A percentile compares a stretch with the other conserved stretches of the same genome.
phyloP scores from a whole-genome alignment of 2,329 filamentous ascomycete genomes.

The Arthrocladium fulminans region DNA sequence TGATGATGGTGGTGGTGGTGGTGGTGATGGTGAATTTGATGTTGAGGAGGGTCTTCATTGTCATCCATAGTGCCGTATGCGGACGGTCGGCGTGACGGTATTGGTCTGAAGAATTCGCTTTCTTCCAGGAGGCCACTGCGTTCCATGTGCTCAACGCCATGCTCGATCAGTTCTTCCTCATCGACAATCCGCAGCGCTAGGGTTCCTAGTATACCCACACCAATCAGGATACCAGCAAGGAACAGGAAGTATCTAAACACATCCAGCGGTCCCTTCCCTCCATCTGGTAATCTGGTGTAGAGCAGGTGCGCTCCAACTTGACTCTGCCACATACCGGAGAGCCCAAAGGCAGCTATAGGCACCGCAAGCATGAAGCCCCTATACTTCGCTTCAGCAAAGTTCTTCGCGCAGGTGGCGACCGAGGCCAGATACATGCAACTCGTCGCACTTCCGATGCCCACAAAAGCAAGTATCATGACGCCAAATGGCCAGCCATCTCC shows the following conservation, averaged over 20 bases:
- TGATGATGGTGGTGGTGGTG: slow-evolving; percentile 35
- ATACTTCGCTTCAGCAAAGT: slow-evolving; percentile 82
- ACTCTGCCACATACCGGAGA: slow-evolving; percentile 94
- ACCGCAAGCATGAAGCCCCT: slow-evolving; percentile 81
- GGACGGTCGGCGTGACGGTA: slow-evolving; percentile 20
- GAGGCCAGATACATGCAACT: slow-evolving; percentile 81
- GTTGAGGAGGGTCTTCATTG: too few relatives aligned
- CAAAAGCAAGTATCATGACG: slow-evolving; percentile 77
- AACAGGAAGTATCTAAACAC: slow-evolving; percentile 88
- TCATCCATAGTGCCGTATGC: slow-evolving; percentile 51
- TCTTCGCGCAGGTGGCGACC: slow-evolving; percentile 96
- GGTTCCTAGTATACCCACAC: slow-evolving; percentile 62
- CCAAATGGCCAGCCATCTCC: slow-evolving; percentile 60
- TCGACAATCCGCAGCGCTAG: slow-evolving; percentile 71
- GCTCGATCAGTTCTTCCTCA: slow-evolving; percentile 79
- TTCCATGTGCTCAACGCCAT: slow-evolving; percentile 83
- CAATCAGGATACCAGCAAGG: slow-evolving; percentile 60
- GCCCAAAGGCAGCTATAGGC: slow-evolving; percentile 83
- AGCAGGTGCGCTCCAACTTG: slow-evolving; percentile 74
- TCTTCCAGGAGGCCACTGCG: slow-evolving; percentile 73
- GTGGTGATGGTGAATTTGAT: slow-evolving; percentile 23
- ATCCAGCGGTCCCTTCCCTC: slow-evolving; percentile 53
- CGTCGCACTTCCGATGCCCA: slow-evolving; percentile 72
- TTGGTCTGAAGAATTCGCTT: slow-evolving; percentile 59
- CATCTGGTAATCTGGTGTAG: slow-evolving; percentile 58